Evolutionary conservation across 768 basidiomycete genomes (phyloP).

Genomic region (Glaciozyma martinii): DNA sequence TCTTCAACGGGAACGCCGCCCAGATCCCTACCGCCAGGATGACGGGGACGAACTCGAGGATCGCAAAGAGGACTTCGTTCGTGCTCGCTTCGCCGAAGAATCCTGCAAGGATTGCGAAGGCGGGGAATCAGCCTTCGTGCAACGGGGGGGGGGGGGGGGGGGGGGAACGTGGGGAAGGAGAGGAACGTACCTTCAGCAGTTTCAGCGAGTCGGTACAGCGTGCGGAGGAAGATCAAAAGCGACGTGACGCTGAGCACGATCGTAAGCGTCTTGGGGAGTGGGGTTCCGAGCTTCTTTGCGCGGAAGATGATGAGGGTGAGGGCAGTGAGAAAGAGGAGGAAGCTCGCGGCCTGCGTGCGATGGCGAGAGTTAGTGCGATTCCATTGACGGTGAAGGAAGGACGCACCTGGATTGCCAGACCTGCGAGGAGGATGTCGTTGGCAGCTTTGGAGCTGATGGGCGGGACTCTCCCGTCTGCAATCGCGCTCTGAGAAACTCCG

Average conservation of each 20-base stretch:
- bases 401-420: conserved; percentile 39
- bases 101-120: too few species aligned
- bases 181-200: conserved; percentile 37
- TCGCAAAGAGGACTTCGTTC: too few species aligned
- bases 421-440: conserved; percentile 40
- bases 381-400: too few species aligned
- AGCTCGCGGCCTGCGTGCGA: conserved; percentile 34
- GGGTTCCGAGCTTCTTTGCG: conserved; percentile 4
- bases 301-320: conserved; percentile 35
- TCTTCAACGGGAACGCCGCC: too few species aligned
- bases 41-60: too few species aligned
- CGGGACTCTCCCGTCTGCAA: not conserved
- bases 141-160: too few species aligned
- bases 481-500: conserved; percentile 35
- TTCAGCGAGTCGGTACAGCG: conserved; percentile 40
- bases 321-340: conserved; percentile 37
- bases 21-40: too few species aligned
- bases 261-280: conserved; percentile 30
- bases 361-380: not conserved
- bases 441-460: conserved; percentile 36
- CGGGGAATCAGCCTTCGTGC: too few species aligned
- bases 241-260: conserved; percentile 35
- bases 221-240: conserved; percentile 37
- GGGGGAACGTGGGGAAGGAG: too few species aligned
- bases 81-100: too few species aligned